Conservation (phyloP, 345 rosid genomes). For the Toxicodendron radicans region DNA sequence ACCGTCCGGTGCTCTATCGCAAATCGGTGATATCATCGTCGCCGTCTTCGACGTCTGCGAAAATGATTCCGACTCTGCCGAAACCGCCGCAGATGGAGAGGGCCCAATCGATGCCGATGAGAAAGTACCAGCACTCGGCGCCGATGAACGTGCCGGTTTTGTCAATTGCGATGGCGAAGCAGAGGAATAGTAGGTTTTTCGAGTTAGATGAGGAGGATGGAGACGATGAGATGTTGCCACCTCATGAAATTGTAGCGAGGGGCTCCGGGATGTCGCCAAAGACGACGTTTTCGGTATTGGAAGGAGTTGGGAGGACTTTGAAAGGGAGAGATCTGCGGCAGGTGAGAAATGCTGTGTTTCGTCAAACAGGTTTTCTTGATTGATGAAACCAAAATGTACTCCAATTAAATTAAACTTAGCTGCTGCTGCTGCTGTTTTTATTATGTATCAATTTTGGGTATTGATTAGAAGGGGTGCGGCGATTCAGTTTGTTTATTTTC, state of each 20-base stretch:
- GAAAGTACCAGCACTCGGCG: conserved; percentile 49
- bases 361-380: conserved; percentile 61
- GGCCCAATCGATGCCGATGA: conserved; percentile 28
- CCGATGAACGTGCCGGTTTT: conserved; percentile 54
- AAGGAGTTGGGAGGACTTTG: conserved; percentile 64
- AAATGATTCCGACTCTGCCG: conserved; percentile 35
- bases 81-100: conserved; percentile 29
- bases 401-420: background rate
- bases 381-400: conserved; percentile 17
- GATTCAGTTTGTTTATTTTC: background rate
- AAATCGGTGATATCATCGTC: conserved; percentile 30
- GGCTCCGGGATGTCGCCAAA: conserved; percentile 41
- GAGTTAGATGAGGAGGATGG: conserved; percentile 34
- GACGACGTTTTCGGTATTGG: conserved; percentile 57
- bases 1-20: conserved; percentile 28
- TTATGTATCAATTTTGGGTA: conserved; percentile 10
- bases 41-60: conserved; percentile 30
- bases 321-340: conserved; percentile 64
- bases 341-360: conserved; percentile 61
- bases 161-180: conserved; percentile 39
- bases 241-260: conserved; percentile 59
- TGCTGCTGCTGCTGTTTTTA: background rate
- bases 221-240: conserved; percentile 55
- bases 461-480: background rate
- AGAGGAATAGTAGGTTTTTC: conserved; percentile 36